Conservation (phyloP, 805 yeast species). For the Blastobotrys muscicola region DNA sequence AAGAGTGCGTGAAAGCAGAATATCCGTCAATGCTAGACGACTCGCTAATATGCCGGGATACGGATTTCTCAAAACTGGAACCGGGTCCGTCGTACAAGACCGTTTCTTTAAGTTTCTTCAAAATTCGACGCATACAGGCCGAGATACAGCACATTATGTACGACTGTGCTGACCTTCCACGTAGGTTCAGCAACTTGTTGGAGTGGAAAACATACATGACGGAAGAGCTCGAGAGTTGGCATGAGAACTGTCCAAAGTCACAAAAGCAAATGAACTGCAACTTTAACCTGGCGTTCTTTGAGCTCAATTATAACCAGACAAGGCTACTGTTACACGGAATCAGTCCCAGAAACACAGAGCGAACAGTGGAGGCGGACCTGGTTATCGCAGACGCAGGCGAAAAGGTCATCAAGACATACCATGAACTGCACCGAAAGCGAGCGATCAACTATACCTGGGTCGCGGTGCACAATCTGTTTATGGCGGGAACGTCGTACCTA, state of each 20-base stretch:
- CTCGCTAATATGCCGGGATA: slow-evolving; percentile 38
- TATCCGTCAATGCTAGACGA: slow-evolving; percentile 75
- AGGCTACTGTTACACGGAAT: slow-evolving; percentile 64
- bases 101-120: slow-evolving; percentile 58
- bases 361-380: slow-evolving; percentile 44
- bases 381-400: slow-evolving; percentile 55
- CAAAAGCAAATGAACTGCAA: slow-evolving; percentile 57
- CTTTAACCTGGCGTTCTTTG: slow-evolving; percentile 61
- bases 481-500: slow-evolving; percentile 80
- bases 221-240: slow-evolving; percentile 54
- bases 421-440: slow-evolving; percentile 44
- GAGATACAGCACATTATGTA: slow-evolving; percentile 65
- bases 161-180: slow-evolving; percentile 62
- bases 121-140: slow-evolving; percentile 64
- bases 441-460: slow-evolving; percentile 85
- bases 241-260: slow-evolving; percentile 44
- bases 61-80: slow-evolving; percentile 3
- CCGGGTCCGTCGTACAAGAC: slow-evolving; percentile 46
- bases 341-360: slow-evolving; percentile 55
- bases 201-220: slow-evolving; percentile 57
- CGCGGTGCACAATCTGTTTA: slow-evolving; percentile 77
- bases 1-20: slow-evolving; percentile 59
- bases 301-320: slow-evolving; percentile 69
- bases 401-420: slow-evolving; percentile 56
- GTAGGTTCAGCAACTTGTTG: slow-evolving; percentile 41